Evolutionary conservation across 257 asterid genomes (phyloP).

Genomic region (Ajuga chamaepitys): DNA sequence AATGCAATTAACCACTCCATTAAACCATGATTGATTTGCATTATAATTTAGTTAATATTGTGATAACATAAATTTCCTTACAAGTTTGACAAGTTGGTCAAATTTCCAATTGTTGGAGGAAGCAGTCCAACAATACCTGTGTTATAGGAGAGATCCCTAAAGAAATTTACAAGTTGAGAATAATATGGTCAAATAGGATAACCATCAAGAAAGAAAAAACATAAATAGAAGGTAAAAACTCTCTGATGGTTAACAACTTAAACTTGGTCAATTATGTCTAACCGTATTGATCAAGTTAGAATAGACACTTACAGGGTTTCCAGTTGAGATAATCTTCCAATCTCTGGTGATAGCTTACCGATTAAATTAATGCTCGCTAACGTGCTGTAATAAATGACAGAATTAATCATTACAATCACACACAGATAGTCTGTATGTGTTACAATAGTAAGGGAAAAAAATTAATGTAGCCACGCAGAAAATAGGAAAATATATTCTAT

Average conservation of each 20-base stretch:
- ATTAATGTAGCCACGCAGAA: no score
- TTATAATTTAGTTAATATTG: no score
- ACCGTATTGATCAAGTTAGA: neutral
- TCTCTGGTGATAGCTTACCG: conserved; percentile 68
- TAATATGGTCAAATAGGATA: no score
- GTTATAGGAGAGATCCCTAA: conserved; percentile 86
- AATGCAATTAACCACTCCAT: conserved; percentile 7
- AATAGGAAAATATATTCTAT: no score
- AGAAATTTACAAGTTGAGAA: neutral
- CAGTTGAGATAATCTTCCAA: conserved; percentile 46
- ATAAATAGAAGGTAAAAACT: no score
- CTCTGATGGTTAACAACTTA: no score
- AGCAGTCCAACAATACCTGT: conserved; percentile 55
- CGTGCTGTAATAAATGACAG: conserved; percentile 52
- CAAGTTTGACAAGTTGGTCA: conserved; percentile 60
- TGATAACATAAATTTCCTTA: conserved; percentile 29
- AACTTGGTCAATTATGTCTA: neutral
- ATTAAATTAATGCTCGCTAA: conserved; percentile 45
- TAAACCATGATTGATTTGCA: no score
- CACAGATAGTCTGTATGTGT: no score
- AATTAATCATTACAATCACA: no score
- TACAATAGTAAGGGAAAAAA: no score
- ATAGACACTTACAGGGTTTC: conserved; percentile 54
- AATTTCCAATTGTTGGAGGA: conserved; percentile 53
- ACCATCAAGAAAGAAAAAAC: no score